A percentile compares a stretch with the other conserved stretches of the same genome.
Conservation (phyloP, 805 yeast species). For the Debaryomyces hansenii region DNA sequence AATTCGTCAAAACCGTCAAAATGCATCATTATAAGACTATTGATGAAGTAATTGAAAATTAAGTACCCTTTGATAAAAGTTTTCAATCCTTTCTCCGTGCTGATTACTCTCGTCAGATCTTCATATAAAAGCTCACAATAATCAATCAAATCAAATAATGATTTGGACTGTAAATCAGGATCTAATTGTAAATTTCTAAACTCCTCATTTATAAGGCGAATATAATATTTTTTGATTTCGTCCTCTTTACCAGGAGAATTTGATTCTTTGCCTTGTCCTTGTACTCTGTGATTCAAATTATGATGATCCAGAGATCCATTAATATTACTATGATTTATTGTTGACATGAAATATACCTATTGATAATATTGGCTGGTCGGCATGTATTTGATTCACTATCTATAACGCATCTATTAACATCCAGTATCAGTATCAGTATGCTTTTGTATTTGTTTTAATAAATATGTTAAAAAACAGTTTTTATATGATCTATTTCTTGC, state of each 20-base stretch:
- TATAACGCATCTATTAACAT: no score
- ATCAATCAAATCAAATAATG: constrained; percentile 43
- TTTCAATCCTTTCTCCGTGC: constrained; percentile 17
- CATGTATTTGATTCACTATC: neutral
- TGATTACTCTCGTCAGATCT: constrained; percentile 16
- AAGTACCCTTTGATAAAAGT: constrained; percentile 37
- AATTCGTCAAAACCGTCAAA: constrained; percentile 43
- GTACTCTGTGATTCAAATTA: neutral
- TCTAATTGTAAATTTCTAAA: constrained; percentile 40
- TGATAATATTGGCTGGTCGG: neutral
- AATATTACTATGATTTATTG: neutral
- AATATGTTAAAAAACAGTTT: no score
- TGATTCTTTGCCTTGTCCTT: neutral
- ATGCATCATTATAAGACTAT: constrained; percentile 42
- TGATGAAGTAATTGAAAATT: constrained; percentile 43
- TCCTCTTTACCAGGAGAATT: neutral
- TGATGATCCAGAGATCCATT: neutral
- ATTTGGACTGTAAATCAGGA: constrained; percentile 22
- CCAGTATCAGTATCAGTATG: no score
- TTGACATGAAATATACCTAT: neutral
- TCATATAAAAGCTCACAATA: constrained; percentile 40
- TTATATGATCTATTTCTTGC: no score
- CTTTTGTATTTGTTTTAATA: no score
- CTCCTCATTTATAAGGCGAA: constrained; percentile 30
- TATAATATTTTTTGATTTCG: constrained; percentile 20